Evolutionary conservation across 495 filamentous ascomycete genomes (phyloP).

Genomic region (Xanthoparmelia taractica): DNA sequence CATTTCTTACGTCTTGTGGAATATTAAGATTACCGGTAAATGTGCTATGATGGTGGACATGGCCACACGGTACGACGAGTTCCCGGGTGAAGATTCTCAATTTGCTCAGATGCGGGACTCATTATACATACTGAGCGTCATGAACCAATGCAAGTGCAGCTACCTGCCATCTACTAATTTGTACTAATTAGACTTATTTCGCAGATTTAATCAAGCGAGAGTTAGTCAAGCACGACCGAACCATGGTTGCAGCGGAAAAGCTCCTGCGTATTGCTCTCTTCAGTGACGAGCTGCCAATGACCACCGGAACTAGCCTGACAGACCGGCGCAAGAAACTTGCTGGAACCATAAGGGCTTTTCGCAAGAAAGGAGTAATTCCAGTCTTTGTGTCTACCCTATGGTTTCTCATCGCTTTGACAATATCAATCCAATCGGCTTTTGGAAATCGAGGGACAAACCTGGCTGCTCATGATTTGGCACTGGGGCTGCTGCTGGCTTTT

Average conservation of each 20-base stretch:
- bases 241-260: constrained; percentile 29
- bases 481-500: constrained; percentile 43
- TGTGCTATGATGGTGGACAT: constrained; percentile 42
- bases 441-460: constrained; percentile 32
- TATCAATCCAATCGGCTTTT: constrained; percentile 43
- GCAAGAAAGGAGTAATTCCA: constrained; percentile 31
- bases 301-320: constrained; percentile 11
- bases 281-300: constrained; percentile 31
- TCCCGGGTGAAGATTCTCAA: constrained; percentile 26
- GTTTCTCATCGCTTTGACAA: constrained; percentile 32
- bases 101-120: constrained; percentile 39
- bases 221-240: constrained; percentile 18
- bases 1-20: constrained; percentile 40
- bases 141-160: constrained; percentile 35
- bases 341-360: constrained; percentile 25
- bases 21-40: constrained; percentile 41
- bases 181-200: neutral
- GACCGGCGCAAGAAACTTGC: constrained; percentile 26
- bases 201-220: constrained; percentile 3
- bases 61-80: constrained; percentile 30
- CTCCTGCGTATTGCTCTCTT: constrained; percentile 35
- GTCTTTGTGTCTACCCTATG: constrained; percentile 32
- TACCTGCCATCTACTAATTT: neutral
- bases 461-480: constrained; percentile 40
- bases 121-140: constrained; percentile 37